A percentile compares a stretch with the other conserved stretches of the same genome.
Evolutionary conservation across 2,329 filamentous ascomycete genomes (phyloP).

Genomic region (Nothopassalora personata): DNA sequence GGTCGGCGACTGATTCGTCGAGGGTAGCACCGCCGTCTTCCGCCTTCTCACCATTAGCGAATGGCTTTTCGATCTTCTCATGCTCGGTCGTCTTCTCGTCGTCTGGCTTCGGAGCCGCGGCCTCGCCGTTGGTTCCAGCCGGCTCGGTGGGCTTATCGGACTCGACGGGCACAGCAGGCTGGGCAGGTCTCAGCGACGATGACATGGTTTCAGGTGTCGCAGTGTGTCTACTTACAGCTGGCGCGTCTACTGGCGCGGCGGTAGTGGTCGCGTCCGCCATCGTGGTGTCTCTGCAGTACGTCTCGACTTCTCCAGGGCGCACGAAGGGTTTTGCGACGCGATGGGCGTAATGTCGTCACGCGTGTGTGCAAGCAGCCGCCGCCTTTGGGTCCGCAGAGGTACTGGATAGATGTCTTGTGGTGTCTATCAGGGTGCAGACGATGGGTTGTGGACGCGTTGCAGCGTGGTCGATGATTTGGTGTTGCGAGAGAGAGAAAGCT

Average conservation of each 20-base stretch:
- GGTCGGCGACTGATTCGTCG: constrained; percentile 17
- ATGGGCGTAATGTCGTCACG: constrained; percentile 15
- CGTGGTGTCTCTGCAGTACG: constrained; percentile 12
- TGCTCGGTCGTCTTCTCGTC: constrained; percentile 25
- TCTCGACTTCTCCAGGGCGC: constrained; percentile 6
- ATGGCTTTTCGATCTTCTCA: constrained; percentile 24
- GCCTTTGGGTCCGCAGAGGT: constrained; percentile 9
- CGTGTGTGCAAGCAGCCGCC: constrained; percentile 11
- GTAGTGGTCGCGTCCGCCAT: constrained; percentile 31
- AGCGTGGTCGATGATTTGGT: constrained; percentile 20
- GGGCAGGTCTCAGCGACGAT: constrained; percentile 21
- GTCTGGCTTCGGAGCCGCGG: constrained; percentile 19
- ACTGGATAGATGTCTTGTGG: constrained; percentile 4
- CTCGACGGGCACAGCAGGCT: constrained; percentile 17
- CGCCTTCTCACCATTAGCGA: constrained; percentile 21
- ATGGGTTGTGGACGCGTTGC: constrained; percentile 18
- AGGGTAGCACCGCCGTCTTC: constrained; percentile 20
- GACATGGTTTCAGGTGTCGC: constrained; percentile 9
- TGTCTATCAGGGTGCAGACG: constrained; percentile 10
- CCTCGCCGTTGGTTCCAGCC: constrained; percentile 23
- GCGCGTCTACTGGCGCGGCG: constrained; percentile 25
- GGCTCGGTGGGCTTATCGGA: constrained; percentile 18
- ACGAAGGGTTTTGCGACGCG: constrained; percentile 23
- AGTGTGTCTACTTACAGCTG: constrained; percentile 22
- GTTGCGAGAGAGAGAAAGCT: constrained; percentile 9